Conservation (phyloP, 1,284 basidiomycete species). For the Entoloma clypeatum region DNA sequence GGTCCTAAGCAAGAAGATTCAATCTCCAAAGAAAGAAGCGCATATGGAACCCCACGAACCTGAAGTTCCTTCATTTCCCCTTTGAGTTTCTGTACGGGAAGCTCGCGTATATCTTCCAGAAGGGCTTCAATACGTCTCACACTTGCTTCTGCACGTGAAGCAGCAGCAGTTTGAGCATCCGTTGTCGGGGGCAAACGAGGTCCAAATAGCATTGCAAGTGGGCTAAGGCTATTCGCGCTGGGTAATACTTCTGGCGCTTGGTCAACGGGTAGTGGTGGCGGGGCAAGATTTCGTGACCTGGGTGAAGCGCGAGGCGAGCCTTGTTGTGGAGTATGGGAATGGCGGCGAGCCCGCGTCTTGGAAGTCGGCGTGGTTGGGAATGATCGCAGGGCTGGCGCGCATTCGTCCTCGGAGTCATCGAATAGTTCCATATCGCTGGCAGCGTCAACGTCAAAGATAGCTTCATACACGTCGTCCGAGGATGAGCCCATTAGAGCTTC, state of each 20-base stretch:
- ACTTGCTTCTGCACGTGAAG: slow-evolving; percentile 35
- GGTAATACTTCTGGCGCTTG: slow-evolving; percentile 2
- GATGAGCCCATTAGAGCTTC: slow-evolving; percentile 68
- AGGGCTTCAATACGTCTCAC: slow-evolving; percentile 55
- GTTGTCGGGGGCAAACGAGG: slow-evolving; percentile 24
- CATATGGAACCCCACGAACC: slow-evolving; percentile 36
- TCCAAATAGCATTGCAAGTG: slow-evolving; percentile 50
- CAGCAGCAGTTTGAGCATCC: slow-evolving; percentile 23
- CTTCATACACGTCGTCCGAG: slow-evolving; percentile 63
- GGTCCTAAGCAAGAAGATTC: slow-evolving; percentile 45
- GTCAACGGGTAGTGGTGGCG: slow-evolving; percentile 7
- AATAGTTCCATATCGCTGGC: slow-evolving; percentile 49
- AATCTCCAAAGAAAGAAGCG: slow-evolving; percentile 3
- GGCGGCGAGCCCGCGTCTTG: slow-evolving; percentile 5
- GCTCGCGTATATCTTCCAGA: slow-evolving; percentile 55
- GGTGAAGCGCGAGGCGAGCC: slow-evolving; percentile 17
- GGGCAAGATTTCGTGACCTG: slow-evolving; percentile 7
- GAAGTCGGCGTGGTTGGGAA: slow-evolving; percentile 34
- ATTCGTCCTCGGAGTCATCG: slow-evolving; percentile 43
- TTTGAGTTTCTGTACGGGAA: slow-evolving; percentile 62
- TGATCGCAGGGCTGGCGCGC: slow-evolving; percentile 36
- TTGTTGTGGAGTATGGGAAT: slow-evolving; percentile 23
- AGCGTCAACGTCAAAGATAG: slow-evolving; percentile 70
- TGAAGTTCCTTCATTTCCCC: slow-evolving; percentile 80
- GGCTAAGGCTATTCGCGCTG: slow-evolving; percentile 37